These are phyloP conservation scores for Solanum virginianum DNA, from an alignment of 257 asterid species.

Conservation along the genomic window DNA sequence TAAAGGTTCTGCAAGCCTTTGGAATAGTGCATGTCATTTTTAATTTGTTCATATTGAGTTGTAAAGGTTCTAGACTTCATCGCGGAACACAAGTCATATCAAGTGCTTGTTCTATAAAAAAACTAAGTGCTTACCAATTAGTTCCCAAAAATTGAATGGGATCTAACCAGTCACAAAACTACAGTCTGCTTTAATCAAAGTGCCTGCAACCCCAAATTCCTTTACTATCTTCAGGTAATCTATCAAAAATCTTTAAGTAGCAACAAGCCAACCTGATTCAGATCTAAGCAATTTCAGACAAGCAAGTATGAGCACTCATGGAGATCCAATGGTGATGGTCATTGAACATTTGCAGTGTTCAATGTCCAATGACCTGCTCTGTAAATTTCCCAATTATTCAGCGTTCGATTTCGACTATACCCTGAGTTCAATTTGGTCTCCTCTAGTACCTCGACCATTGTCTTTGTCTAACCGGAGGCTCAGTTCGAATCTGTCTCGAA, in stretches of 20 bases:
- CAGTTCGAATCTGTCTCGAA: conserved; percentile 16
- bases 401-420: conserved; percentile 79
- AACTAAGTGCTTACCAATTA: not conserved
- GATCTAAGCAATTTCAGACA: too few relatives aligned
- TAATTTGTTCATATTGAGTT: not conserved
- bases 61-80: not conserved
- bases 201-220: not conserved
- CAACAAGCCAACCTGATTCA: not conserved
- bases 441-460: conserved; percentile 39
- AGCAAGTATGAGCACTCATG: too few relatives aligned
- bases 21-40: not conserved
- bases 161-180: not conserved
- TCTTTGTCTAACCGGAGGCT: not conserved
- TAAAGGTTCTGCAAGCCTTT: not conserved
- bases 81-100: not conserved
- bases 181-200: not conserved
- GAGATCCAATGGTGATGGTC: conserved; percentile 17
- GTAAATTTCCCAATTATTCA: conserved; percentile 76
- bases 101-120: not conserved
- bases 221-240: not conserved
- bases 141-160: not conserved
- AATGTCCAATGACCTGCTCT: conserved; percentile 65
- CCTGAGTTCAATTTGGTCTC: conserved; percentile 97
- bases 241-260: not conserved
- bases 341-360: conserved; percentile 67